A percentile compares a stretch with the other conserved stretches of the same genome.
These are phyloP conservation scores for Populus tremula DNA, from an alignment of 345 rosid species.

Conservation along the genomic window DNA sequence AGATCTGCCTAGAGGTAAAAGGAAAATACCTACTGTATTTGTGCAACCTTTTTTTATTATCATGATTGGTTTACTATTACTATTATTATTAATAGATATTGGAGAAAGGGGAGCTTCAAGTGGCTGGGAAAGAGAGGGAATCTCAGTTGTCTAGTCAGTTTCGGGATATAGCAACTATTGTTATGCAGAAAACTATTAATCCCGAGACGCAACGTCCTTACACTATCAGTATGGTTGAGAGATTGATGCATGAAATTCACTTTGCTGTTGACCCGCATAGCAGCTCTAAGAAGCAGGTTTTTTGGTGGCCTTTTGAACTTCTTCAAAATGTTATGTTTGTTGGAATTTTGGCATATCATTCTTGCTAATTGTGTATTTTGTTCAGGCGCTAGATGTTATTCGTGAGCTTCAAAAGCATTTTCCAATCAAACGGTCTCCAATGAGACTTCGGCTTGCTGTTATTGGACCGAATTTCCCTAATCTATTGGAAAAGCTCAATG, in stretches of 20 bases:
- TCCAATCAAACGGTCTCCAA: conserved; percentile 88
- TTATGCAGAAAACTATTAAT: conserved; percentile 94
- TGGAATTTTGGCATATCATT: neutral
- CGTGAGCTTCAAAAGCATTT: conserved; percentile 93
- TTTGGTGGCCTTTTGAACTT: neutral
- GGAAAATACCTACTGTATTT: neutral
- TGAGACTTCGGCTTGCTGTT: conserved; percentile 68
- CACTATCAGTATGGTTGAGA: conserved; percentile 89
- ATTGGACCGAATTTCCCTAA: conserved; percentile 41
- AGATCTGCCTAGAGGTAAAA: conserved; percentile 75
- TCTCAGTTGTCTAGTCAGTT: conserved; percentile 87
- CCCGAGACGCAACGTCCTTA: conserved; percentile 92
- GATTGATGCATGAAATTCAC: conserved; percentile 92
- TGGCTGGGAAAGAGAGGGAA: conserved; percentile 98
- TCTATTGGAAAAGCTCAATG: conserved; percentile 56
- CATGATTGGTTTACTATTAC: neutral
- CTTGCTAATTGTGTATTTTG: conserved; percentile 5
- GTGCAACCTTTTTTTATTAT: no score
- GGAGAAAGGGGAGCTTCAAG: conserved; percentile 97
- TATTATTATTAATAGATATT: conserved; percentile 47
- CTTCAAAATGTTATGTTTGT: neutral
- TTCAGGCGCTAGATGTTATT: conserved; percentile 86
- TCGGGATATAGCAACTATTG: conserved; percentile 88
- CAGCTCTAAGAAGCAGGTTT: conserved; percentile 94
- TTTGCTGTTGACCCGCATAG: conserved; percentile 87